A percentile compares a stretch with the other conserved stretches of the same genome.
These are phyloP conservation scores for Globisporangium nodosum DNA, from an alignment of 352 stramenopile genomes.

Conservation along the genomic window DNA sequence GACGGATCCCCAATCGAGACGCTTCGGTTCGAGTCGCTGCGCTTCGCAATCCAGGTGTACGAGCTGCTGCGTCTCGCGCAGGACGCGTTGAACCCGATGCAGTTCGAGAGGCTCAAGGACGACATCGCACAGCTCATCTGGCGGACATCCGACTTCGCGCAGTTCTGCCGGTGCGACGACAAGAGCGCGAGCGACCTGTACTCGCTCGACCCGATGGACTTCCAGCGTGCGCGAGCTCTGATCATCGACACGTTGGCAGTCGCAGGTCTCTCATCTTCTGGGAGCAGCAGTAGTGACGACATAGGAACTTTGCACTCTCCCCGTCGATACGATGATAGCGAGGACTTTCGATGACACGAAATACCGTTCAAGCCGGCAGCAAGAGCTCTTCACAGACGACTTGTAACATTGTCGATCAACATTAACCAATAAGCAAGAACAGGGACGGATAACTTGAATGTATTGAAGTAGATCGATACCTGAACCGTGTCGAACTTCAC, in stretches of 20 bases:
- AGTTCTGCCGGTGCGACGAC: slow-evolving; percentile 32
- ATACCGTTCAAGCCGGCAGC: no score
- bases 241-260: slow-evolving; percentile 57
- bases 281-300: background rate
- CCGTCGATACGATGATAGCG: no score
- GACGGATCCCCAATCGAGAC: slow-evolving; percentile 67
- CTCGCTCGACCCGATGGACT: slow-evolving; percentile 65
- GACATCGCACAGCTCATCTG: slow-evolving; percentile 56
- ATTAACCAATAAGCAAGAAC: no score
- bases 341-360: no score
- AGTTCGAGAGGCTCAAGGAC: slow-evolving; percentile 48
- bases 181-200: slow-evolving; percentile 42
- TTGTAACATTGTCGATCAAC: no score
- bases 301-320: background rate
- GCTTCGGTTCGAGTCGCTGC: slow-evolving; percentile 60
- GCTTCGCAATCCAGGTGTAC: slow-evolving; percentile 60
- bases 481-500: no score
- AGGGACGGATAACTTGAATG: no score
- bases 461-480: no score
- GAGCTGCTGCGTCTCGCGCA: slow-evolving; percentile 52
- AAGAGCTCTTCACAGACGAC: no score
- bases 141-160: slow-evolving; percentile 49
- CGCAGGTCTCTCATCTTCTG: slow-evolving; percentile 2
- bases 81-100: slow-evolving; percentile 21
- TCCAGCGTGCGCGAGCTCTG: slow-evolving; percentile 48